A percentile compares a stretch with the other conserved stretches of the same genome.
phyloP scores from a whole-genome alignment of 805 yeast genomes.

The Kodamaea kaohsiungensis region DNA sequence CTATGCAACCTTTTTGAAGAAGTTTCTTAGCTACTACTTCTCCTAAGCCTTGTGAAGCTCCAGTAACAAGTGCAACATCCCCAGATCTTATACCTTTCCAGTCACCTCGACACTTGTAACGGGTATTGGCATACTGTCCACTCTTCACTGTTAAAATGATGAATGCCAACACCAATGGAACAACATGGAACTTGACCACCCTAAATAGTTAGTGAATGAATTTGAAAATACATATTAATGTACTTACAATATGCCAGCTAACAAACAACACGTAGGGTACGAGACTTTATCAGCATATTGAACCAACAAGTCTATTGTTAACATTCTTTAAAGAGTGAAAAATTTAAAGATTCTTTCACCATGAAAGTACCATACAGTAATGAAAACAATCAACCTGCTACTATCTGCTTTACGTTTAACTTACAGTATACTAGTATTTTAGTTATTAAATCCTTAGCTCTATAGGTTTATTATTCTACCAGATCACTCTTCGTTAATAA shows the following conservation, averaged over 20 bases:
- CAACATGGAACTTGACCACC: not conserved
- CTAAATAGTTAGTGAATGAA: not conserved
- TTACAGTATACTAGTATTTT: no score
- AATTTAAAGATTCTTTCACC: not conserved
- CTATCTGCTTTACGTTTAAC: no score
- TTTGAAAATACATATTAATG: not conserved
- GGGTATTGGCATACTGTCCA: not conserved
- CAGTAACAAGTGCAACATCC: slow-evolving; percentile 43
- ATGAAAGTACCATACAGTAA: no score
- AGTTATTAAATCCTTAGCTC: no score
- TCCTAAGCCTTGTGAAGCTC: slow-evolving; percentile 57
- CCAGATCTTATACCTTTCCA: slow-evolving; percentile 4
- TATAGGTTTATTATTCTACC: no score
- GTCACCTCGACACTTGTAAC: slow-evolving; percentile 6
- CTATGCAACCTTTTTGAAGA: slow-evolving; percentile 16
- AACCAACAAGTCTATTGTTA: not conserved
- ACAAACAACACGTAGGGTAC: not conserved
- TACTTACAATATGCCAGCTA: slow-evolving; percentile 4
- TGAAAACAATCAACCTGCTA: no score
- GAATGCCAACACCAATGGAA: not conserved
- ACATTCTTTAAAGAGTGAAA: not conserved
- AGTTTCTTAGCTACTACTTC: slow-evolving; percentile 34
- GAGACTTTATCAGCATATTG: not conserved
- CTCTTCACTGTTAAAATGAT: not conserved
- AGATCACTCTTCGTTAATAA: no score